phyloP scores from a whole-genome alignment of 192 early-diverging fungal genomes.

The Mortierella hygrophila region DNA sequence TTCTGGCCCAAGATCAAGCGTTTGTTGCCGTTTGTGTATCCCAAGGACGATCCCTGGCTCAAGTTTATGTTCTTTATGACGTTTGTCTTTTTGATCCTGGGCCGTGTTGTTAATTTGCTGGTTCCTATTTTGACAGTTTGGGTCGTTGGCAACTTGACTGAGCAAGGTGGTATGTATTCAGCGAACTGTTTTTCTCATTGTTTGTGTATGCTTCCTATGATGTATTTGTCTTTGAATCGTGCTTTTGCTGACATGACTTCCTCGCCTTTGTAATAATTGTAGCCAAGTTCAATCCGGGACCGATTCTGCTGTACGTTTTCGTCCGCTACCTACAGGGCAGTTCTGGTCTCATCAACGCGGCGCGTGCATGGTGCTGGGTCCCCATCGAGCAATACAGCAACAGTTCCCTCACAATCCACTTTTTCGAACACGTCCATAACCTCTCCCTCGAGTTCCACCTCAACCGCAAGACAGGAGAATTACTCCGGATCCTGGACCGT shows the following conservation, averaged over 20 bases:
- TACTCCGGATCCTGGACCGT: slow-evolving; percentile 91
- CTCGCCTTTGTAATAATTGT: not conserved
- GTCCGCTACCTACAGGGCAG: slow-evolving; percentile 84
- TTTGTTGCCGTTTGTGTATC: slow-evolving; percentile 90
- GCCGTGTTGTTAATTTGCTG: slow-evolving; percentile 84
- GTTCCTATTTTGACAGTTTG: slow-evolving; percentile 87
- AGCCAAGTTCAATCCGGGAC: slow-evolving; percentile 63
- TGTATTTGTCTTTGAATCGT: not conserved
- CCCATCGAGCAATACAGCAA: slow-evolving; percentile 95
- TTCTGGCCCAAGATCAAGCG: slow-evolving; percentile 69
- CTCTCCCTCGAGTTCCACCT: slow-evolving; percentile 94
- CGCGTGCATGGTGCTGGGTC: slow-evolving; percentile 93
- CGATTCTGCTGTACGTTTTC: slow-evolving; percentile 72
- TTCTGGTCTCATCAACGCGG: slow-evolving; percentile 79
- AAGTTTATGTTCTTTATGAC: slow-evolving; percentile 79
- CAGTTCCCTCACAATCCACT: slow-evolving; percentile 88
- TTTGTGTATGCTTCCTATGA: not conserved
- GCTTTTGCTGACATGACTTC: not conserved
- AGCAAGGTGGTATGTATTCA: slow-evolving; percentile 23
- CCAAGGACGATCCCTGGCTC: slow-evolving; percentile 68
- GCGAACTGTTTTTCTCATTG: not conserved
- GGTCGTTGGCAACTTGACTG: slow-evolving; percentile 80
- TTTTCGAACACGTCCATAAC: slow-evolving; percentile 91
- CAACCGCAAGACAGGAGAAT: slow-evolving; percentile 94
- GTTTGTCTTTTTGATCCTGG: slow-evolving; percentile 72